Evolutionary conservation across 257 asterid genomes (phyloP).

Genomic region (Ligustrum vulgare): DNA sequence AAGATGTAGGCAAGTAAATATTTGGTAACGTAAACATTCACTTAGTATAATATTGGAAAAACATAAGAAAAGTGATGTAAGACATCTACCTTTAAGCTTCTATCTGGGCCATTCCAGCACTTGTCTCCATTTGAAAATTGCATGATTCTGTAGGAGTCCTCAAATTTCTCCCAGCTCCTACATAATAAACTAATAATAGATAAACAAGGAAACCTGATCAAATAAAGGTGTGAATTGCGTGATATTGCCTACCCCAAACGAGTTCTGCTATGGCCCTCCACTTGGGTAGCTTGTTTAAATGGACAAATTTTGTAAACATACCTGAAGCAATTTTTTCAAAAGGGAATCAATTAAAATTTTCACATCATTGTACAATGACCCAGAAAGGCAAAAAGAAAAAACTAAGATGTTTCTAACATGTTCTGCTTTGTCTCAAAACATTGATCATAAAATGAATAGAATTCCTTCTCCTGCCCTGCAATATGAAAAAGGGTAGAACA

Average conservation of each 20-base stretch:
- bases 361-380: neutral
- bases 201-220: neutral
- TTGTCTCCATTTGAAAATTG: constrained; percentile 77
- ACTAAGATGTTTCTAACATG: constrained; percentile 50
- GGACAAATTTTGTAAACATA: constrained; percentile 90
- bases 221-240: neutral
- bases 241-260: constrained; percentile 78
- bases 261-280: constrained; percentile 85
- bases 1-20: constrained; percentile 6
- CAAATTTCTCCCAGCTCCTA: constrained; percentile 94
- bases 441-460: constrained; percentile 86
- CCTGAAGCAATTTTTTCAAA: constrained; percentile 44
- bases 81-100: constrained; percentile 76
- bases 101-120: constrained; percentile 98
- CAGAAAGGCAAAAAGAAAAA: constrained; percentile 20
- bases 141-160: constrained; percentile 70
- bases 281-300: constrained; percentile 87
- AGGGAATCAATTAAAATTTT: constrained; percentile 17
- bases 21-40: neutral
- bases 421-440: constrained; percentile 90
- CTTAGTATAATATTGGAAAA: neutral
- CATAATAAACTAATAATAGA: constrained; percentile 23
- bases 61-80: constrained; percentile 17
- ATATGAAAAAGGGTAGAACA: constrained; percentile 30
- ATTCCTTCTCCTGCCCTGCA: constrained; percentile 93